Evolutionary conservation across 345 rosid species (phyloP), one percentile per base, ranked within the genome.

Genomic region (Hypericum perforatum): DNA sequence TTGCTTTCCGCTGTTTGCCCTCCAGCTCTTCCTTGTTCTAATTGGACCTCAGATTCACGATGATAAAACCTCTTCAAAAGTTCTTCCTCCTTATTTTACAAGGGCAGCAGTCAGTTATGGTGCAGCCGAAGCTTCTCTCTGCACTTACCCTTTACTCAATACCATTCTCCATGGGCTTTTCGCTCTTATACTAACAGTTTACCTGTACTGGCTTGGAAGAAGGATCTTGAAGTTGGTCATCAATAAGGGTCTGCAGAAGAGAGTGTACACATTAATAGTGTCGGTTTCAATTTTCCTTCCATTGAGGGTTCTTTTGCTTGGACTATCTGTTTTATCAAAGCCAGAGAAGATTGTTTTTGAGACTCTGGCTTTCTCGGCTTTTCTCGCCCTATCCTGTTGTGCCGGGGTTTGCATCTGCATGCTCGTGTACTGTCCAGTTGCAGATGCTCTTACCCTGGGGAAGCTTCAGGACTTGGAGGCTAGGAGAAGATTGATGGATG

Each of bases 191-290:
- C 66, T 89, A 62, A 80, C 97, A 22, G 49, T 65, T 49, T 92
- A 89, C 75, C 70, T 92, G 68, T 88, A 82, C 75, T 88, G 91
- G 91, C 81, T 88, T 51, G 98, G 98, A 55, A 74, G 94, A 64
- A 89, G 67, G 69, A 84, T 92, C 65, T 64, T 88, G 73, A 79
- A 76, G 62, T 62, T 88, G 72, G 98, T 92, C 41, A 86, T 92
- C 64, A 92, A 92, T 57, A 88, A 80, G 81, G 86, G 95, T 63
- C 60, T 92, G 73, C 87, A 82, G 80, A 85, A 62, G 78, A 85
- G 98, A 75, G 88, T 92, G 16, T 82, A 85, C 67, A 76, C 80
- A 52, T 71, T 92, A 69, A 73, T 92, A 67, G 57, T 92, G 70
- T 82, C 97, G 0, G 91, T 89, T 63, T 78, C 82, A 10, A 76